Evolutionary conservation across 768 basidiomycete genomes (phyloP).

Genomic region (Hortiboletus campestris): DNA sequence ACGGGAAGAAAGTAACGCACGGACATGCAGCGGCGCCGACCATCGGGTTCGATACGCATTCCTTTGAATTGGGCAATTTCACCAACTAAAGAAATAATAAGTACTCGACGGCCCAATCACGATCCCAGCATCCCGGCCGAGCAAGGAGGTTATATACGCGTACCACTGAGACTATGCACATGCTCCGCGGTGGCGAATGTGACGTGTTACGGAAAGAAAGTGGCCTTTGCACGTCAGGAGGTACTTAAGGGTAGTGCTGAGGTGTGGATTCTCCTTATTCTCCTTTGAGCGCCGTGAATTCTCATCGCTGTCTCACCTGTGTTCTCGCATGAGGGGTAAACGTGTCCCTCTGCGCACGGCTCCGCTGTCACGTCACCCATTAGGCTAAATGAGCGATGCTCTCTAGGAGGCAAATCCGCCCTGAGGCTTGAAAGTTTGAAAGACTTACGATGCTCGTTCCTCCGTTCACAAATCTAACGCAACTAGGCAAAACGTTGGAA

Average conservation of each 20-base stretch:
- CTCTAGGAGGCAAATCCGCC: too few species aligned
- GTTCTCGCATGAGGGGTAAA: background rate
- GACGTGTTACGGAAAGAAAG: too few species aligned
- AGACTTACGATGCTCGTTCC: background rate
- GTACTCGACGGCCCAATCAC: background rate
- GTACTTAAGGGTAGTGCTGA: too few species aligned
- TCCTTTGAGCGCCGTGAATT: background rate
- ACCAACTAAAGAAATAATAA: background rate
- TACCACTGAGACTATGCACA: background rate
- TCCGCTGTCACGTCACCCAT: background rate
- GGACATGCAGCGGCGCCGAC: conserved; percentile 5
- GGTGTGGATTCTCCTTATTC: too few species aligned
- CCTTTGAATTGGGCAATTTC: background rate
- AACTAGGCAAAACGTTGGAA: background rate
- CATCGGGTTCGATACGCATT: conserved; percentile 4
- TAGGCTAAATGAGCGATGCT: background rate
- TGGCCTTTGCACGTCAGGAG: too few species aligned
- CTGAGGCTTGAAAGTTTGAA: too few species aligned
- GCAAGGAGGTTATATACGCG: background rate
- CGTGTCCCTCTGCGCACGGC: background rate
- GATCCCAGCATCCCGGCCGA: too few species aligned
- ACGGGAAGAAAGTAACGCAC: background rate
- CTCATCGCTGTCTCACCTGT: background rate
- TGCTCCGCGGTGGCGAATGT: background rate
- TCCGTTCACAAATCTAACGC: background rate